phyloP scores from a whole-genome alignment of 2,329 filamentous ascomycete species.

The Aspergillus carbonarius region DNA sequence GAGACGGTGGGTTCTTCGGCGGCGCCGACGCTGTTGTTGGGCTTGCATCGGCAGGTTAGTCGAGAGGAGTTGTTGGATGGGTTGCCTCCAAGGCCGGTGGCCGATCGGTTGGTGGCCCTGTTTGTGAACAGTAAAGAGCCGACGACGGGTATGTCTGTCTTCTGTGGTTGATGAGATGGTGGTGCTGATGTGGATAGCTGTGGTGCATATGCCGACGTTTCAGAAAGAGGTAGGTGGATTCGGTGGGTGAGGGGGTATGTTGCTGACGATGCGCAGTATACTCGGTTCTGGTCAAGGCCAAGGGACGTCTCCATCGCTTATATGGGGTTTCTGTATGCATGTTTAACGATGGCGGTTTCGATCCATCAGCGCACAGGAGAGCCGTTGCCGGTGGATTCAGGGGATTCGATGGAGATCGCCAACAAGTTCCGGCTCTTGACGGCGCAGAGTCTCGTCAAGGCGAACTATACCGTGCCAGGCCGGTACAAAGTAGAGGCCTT shows the following conservation, averaged over 20 bases:
- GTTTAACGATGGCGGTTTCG: constrained; percentile 29
- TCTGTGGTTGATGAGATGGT: background rate
- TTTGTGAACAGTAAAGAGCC: constrained; percentile 37
- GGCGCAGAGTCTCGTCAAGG: constrained; percentile 34
- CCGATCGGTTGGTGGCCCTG: constrained; percentile 36
- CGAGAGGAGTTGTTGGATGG: constrained; percentile 35
- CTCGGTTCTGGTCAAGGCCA: constrained; percentile 32
- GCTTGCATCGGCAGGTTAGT: constrained; percentile 22
- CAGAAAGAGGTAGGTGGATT: constrained; percentile 27
- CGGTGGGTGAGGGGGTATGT: too few species aligned
- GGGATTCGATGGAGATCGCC: constrained; percentile 24
- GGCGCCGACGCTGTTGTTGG: constrained; percentile 31
- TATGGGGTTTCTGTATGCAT: constrained; percentile 32
- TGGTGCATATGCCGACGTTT: constrained; percentile 33
- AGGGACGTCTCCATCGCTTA: constrained; percentile 29
- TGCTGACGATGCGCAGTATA: constrained; percentile 24
- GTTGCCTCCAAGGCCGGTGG: constrained; percentile 30
- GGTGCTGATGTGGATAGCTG: constrained; percentile 17
- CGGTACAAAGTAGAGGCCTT: constrained; percentile 35
- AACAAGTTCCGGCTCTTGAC: constrained; percentile 51
- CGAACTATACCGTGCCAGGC: constrained; percentile 35
- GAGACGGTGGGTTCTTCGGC: constrained; percentile 19
- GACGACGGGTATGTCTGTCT: constrained; percentile 23
- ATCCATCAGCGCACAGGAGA: constrained; percentile 27
- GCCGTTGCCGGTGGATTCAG: constrained; percentile 20